Percentiles rank a stretch among this genome's conserved stretches.
These are phyloP conservation scores for Rusavskia elegans DNA, from an alignment of 495 filamentous ascomycete genomes.

Conservation along the genomic window DNA sequence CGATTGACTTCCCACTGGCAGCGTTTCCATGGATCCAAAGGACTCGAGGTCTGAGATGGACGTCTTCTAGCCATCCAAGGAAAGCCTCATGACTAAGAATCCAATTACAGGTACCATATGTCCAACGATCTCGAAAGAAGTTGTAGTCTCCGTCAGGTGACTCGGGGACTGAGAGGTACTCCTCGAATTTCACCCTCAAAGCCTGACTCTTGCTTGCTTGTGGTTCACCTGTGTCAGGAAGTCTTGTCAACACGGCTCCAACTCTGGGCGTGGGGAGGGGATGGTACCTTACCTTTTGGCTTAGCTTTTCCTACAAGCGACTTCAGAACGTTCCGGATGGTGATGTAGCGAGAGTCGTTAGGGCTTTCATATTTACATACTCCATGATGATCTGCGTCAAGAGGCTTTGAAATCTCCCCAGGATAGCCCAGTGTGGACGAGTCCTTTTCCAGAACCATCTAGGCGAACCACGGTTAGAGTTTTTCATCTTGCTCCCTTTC, in stretches of 20 bases:
- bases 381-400: slow-evolving; percentile 31
- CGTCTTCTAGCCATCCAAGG: slow-evolving; percentile 16
- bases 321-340: slow-evolving; percentile 21
- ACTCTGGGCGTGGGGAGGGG: no score
- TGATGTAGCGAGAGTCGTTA: slow-evolving; percentile 25
- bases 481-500: no score
- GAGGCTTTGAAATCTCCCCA: slow-evolving; percentile 21
- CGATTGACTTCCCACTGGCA: slow-evolving; percentile 21
- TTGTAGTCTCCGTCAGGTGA: slow-evolving; percentile 14
- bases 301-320: no score
- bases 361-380: slow-evolving; percentile 31
- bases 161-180: no score
- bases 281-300: no score
- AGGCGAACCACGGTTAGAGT: no score
- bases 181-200: no score
- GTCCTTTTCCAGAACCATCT: slow-evolving; percentile 15
- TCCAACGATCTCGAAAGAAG: slow-evolving; percentile 21
- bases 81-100: slow-evolving; percentile 13
- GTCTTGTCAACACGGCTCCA: no score
- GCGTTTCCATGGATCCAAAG: slow-evolving; percentile 20
- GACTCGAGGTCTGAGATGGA: slow-evolving; percentile 3
- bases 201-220: no score
- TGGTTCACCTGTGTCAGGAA: no score
- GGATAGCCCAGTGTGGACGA: slow-evolving; percentile 29
- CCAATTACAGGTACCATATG: slow-evolving; percentile 21